These are phyloP conservation scores for Spatholobus suberectus DNA, from an alignment of 306 rosid species.

Conservation along the genomic window DNA sequence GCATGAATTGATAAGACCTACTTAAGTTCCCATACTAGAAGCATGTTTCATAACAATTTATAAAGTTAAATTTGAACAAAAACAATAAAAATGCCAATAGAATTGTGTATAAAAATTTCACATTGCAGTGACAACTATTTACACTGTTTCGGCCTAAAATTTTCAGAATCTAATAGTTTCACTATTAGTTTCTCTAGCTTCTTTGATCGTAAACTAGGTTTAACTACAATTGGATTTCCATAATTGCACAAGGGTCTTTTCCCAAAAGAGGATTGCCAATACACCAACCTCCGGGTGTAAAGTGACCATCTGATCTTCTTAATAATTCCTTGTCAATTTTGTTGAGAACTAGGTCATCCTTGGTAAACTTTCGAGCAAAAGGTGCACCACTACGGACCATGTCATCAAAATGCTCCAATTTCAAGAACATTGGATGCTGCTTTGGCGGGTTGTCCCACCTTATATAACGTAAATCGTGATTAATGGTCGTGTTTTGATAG, in stretches of 20 bases:
- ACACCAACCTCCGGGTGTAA: conserved; percentile 86
- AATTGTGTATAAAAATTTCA: not conserved
- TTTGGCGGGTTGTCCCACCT: conserved; percentile 83
- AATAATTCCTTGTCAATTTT: conserved; percentile 71
- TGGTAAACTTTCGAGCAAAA: conserved; percentile 63
- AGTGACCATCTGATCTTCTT: conserved; percentile 56
- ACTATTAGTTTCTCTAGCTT: conserved; percentile 79
- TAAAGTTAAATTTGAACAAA: not conserved
- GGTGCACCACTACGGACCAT: conserved; percentile 81
- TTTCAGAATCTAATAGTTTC: conserved; percentile 72
- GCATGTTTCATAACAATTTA: not conserved
- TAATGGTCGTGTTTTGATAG: conserved; percentile 86
- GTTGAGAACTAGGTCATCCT: conserved; percentile 71
- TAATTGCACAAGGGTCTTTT: conserved; percentile 57
- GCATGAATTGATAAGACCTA: not conserved
- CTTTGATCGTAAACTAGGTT: conserved; percentile 67
- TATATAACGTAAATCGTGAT: conserved; percentile 74
- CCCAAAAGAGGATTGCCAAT: conserved; percentile 48
- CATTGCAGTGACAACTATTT: conserved; percentile 48
- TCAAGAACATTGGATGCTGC: conserved; percentile 63
- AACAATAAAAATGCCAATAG: not conserved
- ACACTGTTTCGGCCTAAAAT: conserved; percentile 87
- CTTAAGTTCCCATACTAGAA: not conserved
- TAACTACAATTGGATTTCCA: conserved; percentile 66
- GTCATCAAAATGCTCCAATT: conserved; percentile 67